A percentile compares a stretch with the other conserved stretches of the same genome.
Evolutionary conservation across 441 rosid genomes (phyloP).

Genomic region (Eutrema salsugineum): DNA sequence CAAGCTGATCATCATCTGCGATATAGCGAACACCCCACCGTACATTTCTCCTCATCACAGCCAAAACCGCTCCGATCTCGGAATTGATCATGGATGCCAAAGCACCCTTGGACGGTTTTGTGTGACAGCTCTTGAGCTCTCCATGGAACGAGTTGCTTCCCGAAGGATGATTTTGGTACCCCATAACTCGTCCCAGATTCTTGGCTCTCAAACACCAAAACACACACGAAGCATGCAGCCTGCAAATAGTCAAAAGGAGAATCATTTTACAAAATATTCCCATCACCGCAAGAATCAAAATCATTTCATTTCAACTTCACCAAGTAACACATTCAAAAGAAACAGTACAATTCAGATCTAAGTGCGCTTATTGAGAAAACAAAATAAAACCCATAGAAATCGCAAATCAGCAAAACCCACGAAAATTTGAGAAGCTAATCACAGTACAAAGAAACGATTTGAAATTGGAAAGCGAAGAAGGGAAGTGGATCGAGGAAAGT

Average conservation of each 20-base stretch:
- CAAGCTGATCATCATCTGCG: slow-evolving; percentile 88
- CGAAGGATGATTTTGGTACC: slow-evolving; percentile 54
- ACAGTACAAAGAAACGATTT: background rate
- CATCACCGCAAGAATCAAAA: too few relatives aligned
- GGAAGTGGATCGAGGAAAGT: slow-evolving; percentile 10
- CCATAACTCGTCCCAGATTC: slow-evolving; percentile 51
- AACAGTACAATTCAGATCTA: background rate
- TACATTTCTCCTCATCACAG: slow-evolving; percentile 97
- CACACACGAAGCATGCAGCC: slow-evolving; percentile 19
- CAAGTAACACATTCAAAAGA: background rate
- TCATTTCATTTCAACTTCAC: background rate
- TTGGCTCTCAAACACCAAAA: slow-evolving; percentile 15
- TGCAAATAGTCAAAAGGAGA: slow-evolving; percentile 1
- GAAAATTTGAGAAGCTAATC: slow-evolving; percentile 4
- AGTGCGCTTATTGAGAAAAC: too few relatives aligned
- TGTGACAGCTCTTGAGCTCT: slow-evolving; percentile 45
- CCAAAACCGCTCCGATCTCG: slow-evolving; percentile 90
- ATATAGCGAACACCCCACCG: slow-evolving; percentile 85
- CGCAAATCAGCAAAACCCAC: background rate
- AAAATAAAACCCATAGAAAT: background rate
- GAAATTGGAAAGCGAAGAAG: background rate
- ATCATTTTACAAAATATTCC: too few relatives aligned
- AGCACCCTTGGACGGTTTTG: slow-evolving; percentile 46
- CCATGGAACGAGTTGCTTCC: slow-evolving; percentile 58
- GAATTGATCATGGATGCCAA: slow-evolving; percentile 78